Conservation (phyloP, 179 eudicot genomes). For the Actinidia polygama region DNA sequence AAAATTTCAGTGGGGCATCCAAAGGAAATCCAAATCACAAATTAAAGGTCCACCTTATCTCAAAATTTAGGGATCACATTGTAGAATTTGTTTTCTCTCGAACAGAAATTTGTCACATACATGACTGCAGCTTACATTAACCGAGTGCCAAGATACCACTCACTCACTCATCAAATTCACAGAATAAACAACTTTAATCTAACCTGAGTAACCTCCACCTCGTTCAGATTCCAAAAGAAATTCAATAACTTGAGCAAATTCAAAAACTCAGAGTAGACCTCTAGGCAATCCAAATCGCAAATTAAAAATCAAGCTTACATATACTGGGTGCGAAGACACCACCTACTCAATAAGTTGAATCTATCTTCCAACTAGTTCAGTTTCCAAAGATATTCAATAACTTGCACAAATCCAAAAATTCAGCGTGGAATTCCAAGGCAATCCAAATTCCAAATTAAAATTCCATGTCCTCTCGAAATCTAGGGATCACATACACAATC, state of each 20-base stretch:
- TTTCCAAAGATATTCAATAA: not conserved
- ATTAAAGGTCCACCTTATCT: not conserved
- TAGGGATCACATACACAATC: too few relatives aligned
- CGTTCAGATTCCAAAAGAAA: not conserved
- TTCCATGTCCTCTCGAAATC: not conserved
- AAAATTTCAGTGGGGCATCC: not conserved
- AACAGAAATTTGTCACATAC: not conserved
- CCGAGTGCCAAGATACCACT: not conserved
- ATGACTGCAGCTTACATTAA: not conserved
- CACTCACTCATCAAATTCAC: not conserved
- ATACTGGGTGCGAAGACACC: too few relatives aligned
- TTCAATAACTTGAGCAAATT: not conserved
- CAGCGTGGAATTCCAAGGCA: not conserved
- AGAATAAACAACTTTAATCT: not conserved
- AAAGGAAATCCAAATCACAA: not conserved
- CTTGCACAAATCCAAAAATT: not conserved
- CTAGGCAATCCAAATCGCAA: not conserved
- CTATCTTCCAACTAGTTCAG: not conserved
- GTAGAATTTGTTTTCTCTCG: not conserved
- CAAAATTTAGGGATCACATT: not conserved
- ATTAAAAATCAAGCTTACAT: not conserved
- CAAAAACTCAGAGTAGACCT: not conserved
- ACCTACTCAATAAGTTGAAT: too few relatives aligned
- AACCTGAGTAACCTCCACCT: not conserved
- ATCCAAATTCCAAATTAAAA: not conserved